Evolutionary conservation across 2,329 filamentous ascomycete species (phyloP), one percentile per base, ranked within the genome.

Genomic region (Helotiales sp.): DNA sequence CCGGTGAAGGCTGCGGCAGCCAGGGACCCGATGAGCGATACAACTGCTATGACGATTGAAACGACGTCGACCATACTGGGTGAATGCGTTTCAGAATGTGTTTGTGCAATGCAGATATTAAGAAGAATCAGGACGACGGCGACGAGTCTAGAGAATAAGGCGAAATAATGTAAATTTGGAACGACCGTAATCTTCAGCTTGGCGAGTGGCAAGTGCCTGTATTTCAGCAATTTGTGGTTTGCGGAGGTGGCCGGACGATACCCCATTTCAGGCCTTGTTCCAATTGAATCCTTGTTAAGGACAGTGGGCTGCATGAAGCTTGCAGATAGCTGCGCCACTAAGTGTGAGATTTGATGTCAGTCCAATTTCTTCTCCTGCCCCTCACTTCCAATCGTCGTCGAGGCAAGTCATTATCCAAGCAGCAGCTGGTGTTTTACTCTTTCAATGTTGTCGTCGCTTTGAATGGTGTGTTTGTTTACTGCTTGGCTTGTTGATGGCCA

Each of bases 1-100:
- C 73, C 73, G 10, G 73, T 72, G 65, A 74, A 74, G 8, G 65
- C 72, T 24, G 73, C 72, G 37, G 73, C 69, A 26, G 66, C 65
- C 10, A 74, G 69, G 3, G 73, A 73, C 3, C 73, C 73, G 24
- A 73, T n/a, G 10, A 74, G 68, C n/a, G 72, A 74, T 11, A 74
- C 72, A 13, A 72, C 64, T 3, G 72, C 72, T 28, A 74, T 70
- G 64, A 74, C 69, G 30, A 74, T 72, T 28, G 72, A 74, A 13
- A 72, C 71, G 24, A 64, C 24, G 64, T 72, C 71, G 13, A 71
- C 62, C 71, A 73, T 74, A 30, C 15, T 62, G 24, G 17, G 7
- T 22, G 1, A 30, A 52, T n/a, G 13, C 24, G n/a, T 20, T n/a
- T 6, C 3, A n/a, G 6, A 20, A 40, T 15, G 7, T 15, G 8